Conservation (phyloP, 2,329 filamentous ascomycete genomes). For the Diaporthe australafricana region DNA sequence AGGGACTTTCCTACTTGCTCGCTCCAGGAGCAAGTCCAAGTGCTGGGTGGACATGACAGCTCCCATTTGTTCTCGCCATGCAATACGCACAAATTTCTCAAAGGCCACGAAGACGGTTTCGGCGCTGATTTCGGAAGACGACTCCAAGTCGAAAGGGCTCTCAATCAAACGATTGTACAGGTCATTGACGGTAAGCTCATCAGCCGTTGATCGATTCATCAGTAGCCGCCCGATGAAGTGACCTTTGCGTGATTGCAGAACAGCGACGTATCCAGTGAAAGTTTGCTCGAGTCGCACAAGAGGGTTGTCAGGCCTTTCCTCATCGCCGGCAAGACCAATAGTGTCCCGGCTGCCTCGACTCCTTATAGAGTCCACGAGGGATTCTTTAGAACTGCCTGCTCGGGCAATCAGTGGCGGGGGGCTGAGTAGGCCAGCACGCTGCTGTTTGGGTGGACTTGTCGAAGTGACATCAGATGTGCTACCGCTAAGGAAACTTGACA, state of each 20-base stretch:
- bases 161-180: slow-evolving; percentile 91
- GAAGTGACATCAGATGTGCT: slow-evolving; percentile 59
- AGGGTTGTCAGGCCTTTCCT: slow-evolving; percentile 70
- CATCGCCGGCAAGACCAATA: slow-evolving; percentile 57
- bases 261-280: slow-evolving; percentile 84
- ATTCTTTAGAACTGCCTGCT: slow-evolving; percentile 46
- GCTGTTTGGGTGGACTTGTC: slow-evolving; percentile 52
- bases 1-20: slow-evolving; percentile 73
- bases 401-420: slow-evolving; percentile 33
- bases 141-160: slow-evolving; percentile 81
- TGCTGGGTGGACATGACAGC: slow-evolving; percentile 80
- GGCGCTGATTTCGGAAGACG: slow-evolving; percentile 79
- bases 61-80: slow-evolving; percentile 91
- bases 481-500: slow-evolving; percentile 83
- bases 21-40: slow-evolving; percentile 79
- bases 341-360: slow-evolving; percentile 60
- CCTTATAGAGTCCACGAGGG: slow-evolving; percentile 66
- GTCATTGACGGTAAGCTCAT: slow-evolving; percentile 87
- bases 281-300: slow-evolving; percentile 84
- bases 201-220: slow-evolving; percentile 75
- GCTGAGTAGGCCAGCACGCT: slow-evolving; percentile 48
- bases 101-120: slow-evolving; percentile 93
- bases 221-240: slow-evolving; percentile 85
- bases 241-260: slow-evolving; percentile 85
- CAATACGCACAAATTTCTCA: slow-evolving; percentile 89